Evolutionary conservation across 495 filamentous ascomycete genomes (phyloP), one percentile per base, ranked within the genome.

Genomic region (Penicillium bialowiezense): DNA sequence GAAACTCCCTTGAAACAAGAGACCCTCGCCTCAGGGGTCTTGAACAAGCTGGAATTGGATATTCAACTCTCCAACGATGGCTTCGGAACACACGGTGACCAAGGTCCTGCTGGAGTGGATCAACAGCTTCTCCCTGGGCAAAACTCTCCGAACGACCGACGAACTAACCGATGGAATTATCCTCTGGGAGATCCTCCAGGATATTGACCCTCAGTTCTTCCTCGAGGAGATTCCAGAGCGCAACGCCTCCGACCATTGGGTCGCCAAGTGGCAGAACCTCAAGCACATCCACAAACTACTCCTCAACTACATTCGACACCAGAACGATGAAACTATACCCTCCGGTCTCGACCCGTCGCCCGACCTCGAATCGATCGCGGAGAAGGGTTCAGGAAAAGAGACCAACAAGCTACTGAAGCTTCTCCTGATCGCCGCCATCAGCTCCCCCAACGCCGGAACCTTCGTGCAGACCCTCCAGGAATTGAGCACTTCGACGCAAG

Each of bases 151-250:
- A 26, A 64, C 63, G 36, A 63, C 82, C 47, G 78, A 79, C 48
- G 83, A 90, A 56, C 75, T 96, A 58, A 83, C 78, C 44, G 86
- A 95, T 65, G 91, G 89, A 39, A 76, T 80, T 41, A 76, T 88
- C 21, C 76, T 95, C 55, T 80, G 85, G 86, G 72, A 80, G 55
- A 78, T 83, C 64, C 63, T 87, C 66, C 79, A 78, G 56, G 79
- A 85, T 52, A 75, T 87, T 48, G 86, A 91, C 66, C 77, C 78
- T 18, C 72, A 81, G 7, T 85, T 85, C 63, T 89, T 93, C 60
- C 69, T 80, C 29, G 79, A 79, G 51, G 77, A 75, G 54, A 74
- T 85, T 51, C 85, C 72, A 36, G 76, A 76, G 60, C 78, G 59
- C 52, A 74, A 72, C 53, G 75, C 73, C n/a, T 64, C 75, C 56